Base-by-base conservation (phyloP, 106 monocot species). In the Agapanthus africanus region DNA sequence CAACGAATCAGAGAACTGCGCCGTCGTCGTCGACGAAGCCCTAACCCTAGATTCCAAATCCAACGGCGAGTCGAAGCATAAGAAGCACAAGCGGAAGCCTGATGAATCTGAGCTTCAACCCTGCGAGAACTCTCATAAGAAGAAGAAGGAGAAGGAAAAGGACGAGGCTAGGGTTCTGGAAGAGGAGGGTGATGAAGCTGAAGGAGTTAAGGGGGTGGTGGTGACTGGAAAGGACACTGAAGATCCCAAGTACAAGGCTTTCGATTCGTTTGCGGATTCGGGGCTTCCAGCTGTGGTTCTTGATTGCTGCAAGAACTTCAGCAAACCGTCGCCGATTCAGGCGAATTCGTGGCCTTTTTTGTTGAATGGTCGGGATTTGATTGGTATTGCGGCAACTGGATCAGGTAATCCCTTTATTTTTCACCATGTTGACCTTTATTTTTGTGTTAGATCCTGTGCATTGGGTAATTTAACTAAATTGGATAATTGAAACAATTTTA, bases 371-470 rank as follows among this genome's bases (percentile, higher is more conserved):
- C 74, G 97, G 32, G 91, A 99, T 66, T 85, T 99, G 74, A 87
- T 99, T 11, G 97, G 97, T 3, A 99, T 99, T 52, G 97, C 97
- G 11, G 87, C 89, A 3, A 99, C 97, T 62, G 97, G 97, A 32
- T 97, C 97, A 5, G 97, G 97, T 99, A 74, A 40, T 70, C 19
- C 28, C 0, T 28, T 0, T 3, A 23, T 23, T 52, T 13, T 23
- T 52, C 13, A 11, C 0, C 5, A 10, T 26, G 6, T 52, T 52
- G n/a, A n/a, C n/a, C n/a, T n/a, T n/a, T n/a, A n/a, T n/a, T n/a
- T n/a, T n/a, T n/a, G n/a, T n/a, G n/a, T n/a, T n/a, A n/a, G n/a
- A n/a, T n/a, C n/a, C n/a, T n/a, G n/a, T n/a, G n/a, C n/a, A n/a
- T n/a, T n/a, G n/a, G n/a, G n/a, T n/a, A n/a, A n/a, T n/a, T n/a